Conservation (phyloP, 169 alveolate genomes). For the Plasmodium adleri region DNA sequence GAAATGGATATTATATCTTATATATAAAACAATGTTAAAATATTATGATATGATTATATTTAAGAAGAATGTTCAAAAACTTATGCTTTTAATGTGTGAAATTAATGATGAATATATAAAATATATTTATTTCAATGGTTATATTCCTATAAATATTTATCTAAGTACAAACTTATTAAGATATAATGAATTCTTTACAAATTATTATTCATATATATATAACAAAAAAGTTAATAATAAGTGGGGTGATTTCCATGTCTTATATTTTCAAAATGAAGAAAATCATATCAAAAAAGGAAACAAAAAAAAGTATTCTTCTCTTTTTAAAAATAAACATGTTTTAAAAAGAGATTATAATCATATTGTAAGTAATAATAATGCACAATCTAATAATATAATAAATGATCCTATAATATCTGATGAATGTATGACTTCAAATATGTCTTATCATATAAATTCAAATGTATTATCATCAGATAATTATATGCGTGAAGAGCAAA, state of each 20-base stretch:
- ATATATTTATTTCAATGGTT: constrained; percentile 50
- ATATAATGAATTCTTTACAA: constrained; percentile 22
- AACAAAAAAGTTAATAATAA: constrained; percentile 23
- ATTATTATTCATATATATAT: constrained; percentile 31
- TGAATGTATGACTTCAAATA: no score
- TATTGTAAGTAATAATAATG: constrained; percentile 14
- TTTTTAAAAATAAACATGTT: constrained; percentile 25
- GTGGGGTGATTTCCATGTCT: constrained; percentile 66
- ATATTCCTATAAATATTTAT: constrained; percentile 37
- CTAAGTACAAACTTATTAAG: constrained; percentile 48
- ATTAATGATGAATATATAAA: constrained; percentile 52
- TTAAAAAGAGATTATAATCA: constrained; percentile 46
- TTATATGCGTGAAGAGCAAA: no score
- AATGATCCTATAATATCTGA: no score
- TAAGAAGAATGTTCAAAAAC: constrained; percentile 22
- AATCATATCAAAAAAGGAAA: background rate
- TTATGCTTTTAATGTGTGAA: constrained; percentile 66
- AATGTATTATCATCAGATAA: no score
- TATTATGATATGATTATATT: constrained; percentile 14
- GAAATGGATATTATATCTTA: background rate
- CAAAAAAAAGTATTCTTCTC: background rate
- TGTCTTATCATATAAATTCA: no score
- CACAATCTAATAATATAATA: background rate
- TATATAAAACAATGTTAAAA: constrained; percentile 45
- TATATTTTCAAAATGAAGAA: constrained; percentile 8